Conservation (phyloP, 768 basidiomycete species). For the Trichaptum fuscoviolaceum region DNA sequence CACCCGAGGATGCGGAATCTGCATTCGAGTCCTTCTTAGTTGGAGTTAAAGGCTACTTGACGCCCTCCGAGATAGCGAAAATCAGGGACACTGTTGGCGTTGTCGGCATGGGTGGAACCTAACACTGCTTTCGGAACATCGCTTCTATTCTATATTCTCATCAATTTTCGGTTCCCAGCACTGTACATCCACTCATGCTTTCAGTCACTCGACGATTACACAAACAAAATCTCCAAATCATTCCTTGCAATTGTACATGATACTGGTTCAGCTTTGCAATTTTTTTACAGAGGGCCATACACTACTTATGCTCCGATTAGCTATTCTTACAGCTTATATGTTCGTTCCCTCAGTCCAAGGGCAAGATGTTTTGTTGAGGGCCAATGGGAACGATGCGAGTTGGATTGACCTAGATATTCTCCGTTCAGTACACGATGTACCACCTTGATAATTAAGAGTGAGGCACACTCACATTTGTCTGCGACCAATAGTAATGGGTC, state of each 20-base stretch:
- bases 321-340: background rate
- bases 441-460: slow-evolving; percentile 7
- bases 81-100: slow-evolving; percentile 87
- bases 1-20: slow-evolving; percentile 54
- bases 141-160: background rate
- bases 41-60: slow-evolving; percentile 75
- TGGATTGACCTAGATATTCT: slow-evolving; percentile 60
- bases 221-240: background rate
- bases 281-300: background rate
- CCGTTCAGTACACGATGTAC: background rate
- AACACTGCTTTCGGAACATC: slow-evolving; percentile 12
- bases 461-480: slow-evolving; percentile 30
- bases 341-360: slow-evolving; percentile 27
- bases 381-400: slow-evolving; percentile 72
- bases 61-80: slow-evolving; percentile 83
- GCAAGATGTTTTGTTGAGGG: slow-evolving; percentile 63
- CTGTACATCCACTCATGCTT: background rate
- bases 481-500: slow-evolving; percentile 68
- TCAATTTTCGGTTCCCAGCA: background rate
- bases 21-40: slow-evolving; percentile 88
- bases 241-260: background rate
- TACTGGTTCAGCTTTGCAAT: background rate
- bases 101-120: slow-evolving; percentile 83
- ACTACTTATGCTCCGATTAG: too few relatives aligned
- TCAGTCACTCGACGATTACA: background rate